Percentiles rank a stretch among this genome's conserved stretches.
Conservation (phyloP, 495 filamentous ascomycete species). For the Hypoxylon subgilvum region DNA sequence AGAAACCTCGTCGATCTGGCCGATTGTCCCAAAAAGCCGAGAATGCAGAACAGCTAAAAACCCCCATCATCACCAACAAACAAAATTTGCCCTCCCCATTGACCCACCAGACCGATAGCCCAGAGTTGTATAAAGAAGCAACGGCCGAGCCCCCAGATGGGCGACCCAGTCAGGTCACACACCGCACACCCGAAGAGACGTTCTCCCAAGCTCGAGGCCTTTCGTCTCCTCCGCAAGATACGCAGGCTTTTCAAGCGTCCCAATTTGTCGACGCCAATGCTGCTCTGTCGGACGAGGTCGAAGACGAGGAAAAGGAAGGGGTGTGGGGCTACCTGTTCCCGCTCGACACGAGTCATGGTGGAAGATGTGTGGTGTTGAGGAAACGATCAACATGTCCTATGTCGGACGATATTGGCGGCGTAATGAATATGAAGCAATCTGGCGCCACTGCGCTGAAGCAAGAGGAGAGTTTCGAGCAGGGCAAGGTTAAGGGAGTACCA, state of each 20-base stretch:
- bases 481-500: slow-evolving; percentile 61
- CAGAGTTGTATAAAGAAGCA: slow-evolving; percentile 68
- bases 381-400: slow-evolving; percentile 69
- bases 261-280: slow-evolving; percentile 79
- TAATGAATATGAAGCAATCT: slow-evolving; percentile 39
- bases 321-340: slow-evolving; percentile 96
- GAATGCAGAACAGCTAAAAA: slow-evolving; percentile 56
- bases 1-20: slow-evolving; percentile 72
- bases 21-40: slow-evolving; percentile 59
- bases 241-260: slow-evolving; percentile 74
- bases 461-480: slow-evolving; percentile 64
- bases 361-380: slow-evolving; percentile 72
- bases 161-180: slow-evolving; percentile 61
- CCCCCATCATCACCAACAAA: slow-evolving; percentile 64
- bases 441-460: slow-evolving; percentile 52
- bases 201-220: slow-evolving; percentile 54
- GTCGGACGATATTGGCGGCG: slow-evolving; percentile 46
- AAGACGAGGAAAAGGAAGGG: slow-evolving; percentile 85
- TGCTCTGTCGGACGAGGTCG: slow-evolving; percentile 78
- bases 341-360: slow-evolving; percentile 69
- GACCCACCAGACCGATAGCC: slow-evolving; percentile 69
- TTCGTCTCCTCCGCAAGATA: slow-evolving; percentile 63
- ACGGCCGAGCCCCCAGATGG: slow-evolving; percentile 75
- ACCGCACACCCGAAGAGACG: slow-evolving; percentile 53
- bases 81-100: slow-evolving; percentile 82